phyloP scores from a whole-genome alignment of 352 stramenopile species.

The Elongisporangium undulatum region DNA sequence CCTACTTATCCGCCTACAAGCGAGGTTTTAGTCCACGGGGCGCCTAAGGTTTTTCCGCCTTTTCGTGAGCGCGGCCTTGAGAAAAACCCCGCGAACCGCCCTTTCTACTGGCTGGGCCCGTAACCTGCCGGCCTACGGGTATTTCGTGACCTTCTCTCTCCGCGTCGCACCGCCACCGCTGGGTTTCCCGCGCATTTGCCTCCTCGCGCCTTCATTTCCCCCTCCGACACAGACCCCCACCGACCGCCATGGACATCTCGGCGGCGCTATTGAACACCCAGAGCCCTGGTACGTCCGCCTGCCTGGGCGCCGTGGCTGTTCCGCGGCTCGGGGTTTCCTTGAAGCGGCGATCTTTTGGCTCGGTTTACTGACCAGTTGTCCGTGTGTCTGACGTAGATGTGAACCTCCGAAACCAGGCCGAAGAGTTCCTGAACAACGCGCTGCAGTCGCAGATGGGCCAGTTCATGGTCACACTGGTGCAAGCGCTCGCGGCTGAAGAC shows the following conservation, averaged over 20 bases:
- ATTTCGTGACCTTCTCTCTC: not conserved
- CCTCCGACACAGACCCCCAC: constrained; percentile 1
- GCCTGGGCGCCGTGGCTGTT: not conserved
- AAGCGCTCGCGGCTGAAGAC: constrained; percentile 70
- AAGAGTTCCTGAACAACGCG: constrained; percentile 79
- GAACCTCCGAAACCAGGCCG: constrained; percentile 71
- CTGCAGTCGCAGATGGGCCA: constrained; percentile 76
- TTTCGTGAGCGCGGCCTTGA: not conserved
- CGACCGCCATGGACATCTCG: constrained; percentile 69
- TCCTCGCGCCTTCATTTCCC: not conserved
- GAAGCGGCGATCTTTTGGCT: not conserved
- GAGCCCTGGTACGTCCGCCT: constrained; percentile 43
- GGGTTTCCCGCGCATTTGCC: not conserved
- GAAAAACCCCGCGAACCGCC: not conserved
- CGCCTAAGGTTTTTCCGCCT: not conserved
- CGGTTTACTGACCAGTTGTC: constrained; percentile 2
- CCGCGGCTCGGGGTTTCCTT: not conserved
- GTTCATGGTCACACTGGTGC: constrained; percentile 83
- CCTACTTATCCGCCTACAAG: not conserved
- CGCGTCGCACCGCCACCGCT: not conserved
- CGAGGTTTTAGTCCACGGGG: not conserved
- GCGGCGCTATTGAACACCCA: constrained; percentile 75
- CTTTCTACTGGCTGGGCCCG: not conserved
- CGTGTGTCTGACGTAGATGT: constrained; percentile 28
- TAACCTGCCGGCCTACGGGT: not conserved